Conservation (phyloP, 495 filamentous ascomycete genomes). For the Lichenothelia convexa region DNA sequence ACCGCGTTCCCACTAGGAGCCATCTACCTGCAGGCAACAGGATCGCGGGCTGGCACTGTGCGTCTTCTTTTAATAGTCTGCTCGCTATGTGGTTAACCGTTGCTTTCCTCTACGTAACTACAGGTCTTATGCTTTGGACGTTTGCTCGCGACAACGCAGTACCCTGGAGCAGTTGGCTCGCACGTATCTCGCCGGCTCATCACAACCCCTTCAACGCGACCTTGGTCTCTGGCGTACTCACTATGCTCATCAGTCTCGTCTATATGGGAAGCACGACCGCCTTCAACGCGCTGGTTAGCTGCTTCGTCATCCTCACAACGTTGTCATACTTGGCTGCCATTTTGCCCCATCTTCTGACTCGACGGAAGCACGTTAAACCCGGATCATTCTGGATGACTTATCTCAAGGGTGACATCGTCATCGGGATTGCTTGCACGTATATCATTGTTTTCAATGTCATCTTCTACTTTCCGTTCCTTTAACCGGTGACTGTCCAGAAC, state of each 20-base stretch:
- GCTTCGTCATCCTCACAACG: slow-evolving; percentile 55
- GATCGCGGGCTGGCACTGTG: slow-evolving; percentile 32
- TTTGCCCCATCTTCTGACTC: slow-evolving; percentile 47
- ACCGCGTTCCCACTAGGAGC: slow-evolving; percentile 49
- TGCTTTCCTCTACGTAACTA: slow-evolving; percentile 51
- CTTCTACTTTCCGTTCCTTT: slow-evolving; percentile 42
- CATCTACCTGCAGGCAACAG: slow-evolving; percentile 63
- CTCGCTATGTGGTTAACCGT: slow-evolving; percentile 39
- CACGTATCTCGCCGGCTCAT: slow-evolving; percentile 28
- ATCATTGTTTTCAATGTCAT: slow-evolving; percentile 52
- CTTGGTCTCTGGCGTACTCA: slow-evolving; percentile 37
- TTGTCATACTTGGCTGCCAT: slow-evolving; percentile 60
- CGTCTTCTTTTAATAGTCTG: slow-evolving; percentile 53
- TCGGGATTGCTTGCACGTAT: slow-evolving; percentile 38
- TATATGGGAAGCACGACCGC: slow-evolving; percentile 54
- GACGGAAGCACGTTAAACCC: slow-evolving; percentile 41
- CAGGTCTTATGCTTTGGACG: slow-evolving; percentile 63
- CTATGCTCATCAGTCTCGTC: slow-evolving; percentile 51
- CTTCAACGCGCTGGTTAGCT: slow-evolving; percentile 56
- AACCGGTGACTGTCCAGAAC: slow-evolving; percentile 35
- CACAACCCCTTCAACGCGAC: slow-evolving; percentile 53
- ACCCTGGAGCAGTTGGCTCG: slow-evolving; percentile 29
- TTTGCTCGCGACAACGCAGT: slow-evolving; percentile 53
- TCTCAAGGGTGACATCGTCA: slow-evolving; percentile 36
- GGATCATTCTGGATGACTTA: slow-evolving; percentile 52